Base-by-base conservation (phyloP, 306 rosid species). In the Carpinus fangiana region DNA sequence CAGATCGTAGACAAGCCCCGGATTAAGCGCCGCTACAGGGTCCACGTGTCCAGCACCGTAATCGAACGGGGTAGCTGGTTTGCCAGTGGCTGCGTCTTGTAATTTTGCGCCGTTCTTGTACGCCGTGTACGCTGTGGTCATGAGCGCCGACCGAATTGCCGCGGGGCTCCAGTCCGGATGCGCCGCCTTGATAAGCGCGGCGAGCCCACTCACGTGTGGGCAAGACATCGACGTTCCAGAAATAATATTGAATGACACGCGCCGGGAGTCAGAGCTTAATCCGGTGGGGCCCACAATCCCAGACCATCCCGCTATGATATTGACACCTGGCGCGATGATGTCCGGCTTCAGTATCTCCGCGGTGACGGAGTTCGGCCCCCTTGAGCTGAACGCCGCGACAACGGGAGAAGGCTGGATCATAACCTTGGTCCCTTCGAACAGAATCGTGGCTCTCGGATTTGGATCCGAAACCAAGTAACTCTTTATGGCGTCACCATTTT, bases 191-290 rank as follows among this genome's bases (percentile, higher is more conserved):
- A 92, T 61, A 18, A 93, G 68, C 7, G 91, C 96, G 0, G 93
- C 96, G 47, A 93, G 69, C 1, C 96, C 98, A 8, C 97, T 93
- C 31, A 85, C 90, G 75, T 91, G 98, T 7, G 98, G 98, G 53
- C 98, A 93, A n/a, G 97, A 84, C 98, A 93, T 93, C 17, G 98
- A 93, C 68, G 98, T 93, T 4, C 98, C 98, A 0, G 96, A 90
- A 21, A 90, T 72, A 34, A 93, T 88, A 87, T 93, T 91, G 90
- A 91, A 93, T 1, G 84, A 87, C 76, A 90, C 98, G 36, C 92
- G 97, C 81, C 97, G 80, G 5, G n/a, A 4, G 76, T 93, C 98
- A 0, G 46, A 10, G 0, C 76, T 38, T 8, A 86, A 26, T 0
- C 82, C 82, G 0, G 88, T 83, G 1, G 93, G 98, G 18, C 89